Base-by-base conservation (phyloP, 345 rosid genomes). In the Clarkia xantiana region DNA sequence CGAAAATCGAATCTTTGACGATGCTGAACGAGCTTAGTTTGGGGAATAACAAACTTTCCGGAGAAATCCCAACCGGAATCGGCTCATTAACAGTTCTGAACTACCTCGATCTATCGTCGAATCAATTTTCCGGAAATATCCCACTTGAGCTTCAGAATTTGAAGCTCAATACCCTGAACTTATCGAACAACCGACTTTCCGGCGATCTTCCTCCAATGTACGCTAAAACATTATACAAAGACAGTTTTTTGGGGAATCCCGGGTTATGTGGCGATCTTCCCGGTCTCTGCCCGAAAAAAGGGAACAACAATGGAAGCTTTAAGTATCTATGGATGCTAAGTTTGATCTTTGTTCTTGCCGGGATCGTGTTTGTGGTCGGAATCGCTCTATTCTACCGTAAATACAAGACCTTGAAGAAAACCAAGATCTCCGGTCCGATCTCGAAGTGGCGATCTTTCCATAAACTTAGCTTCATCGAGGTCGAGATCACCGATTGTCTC, bases 401-500 rank as follows among this genome's bases (percentile, higher is more conserved):
- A 29, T 29, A 29, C 36, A 29, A 29, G 36, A 29, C 36, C 36
- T 29, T 29, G 36, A 29, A 29, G 36, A 29, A 29, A 0, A 29
- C 36, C 1, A 29, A 29, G 36, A 7, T 5, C 36, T 1, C 1
- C 1, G 36, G 36, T 29, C 36, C 36, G 36, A 29, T 76, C 4
- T 89, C 95, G 94, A 54, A 57, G n/a, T 76, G 82, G 82, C 77
- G 71, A 54, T 71, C 94, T 0, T 89, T 70, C 64, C 70, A 65
- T 15, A 46, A 78, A 40, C 49, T 71, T 18, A 78, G 72, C 63
- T 71, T 89, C 64, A 61, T 59, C 1, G 95, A 82, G 58, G 70
- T 64, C 62, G 97, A 85, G 20, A 67, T 89, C 13, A 63, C 76
- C 1, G 78, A 78, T 63, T 75, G 55, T 23, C 62, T 85, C 36